These are phyloP conservation scores for Fusarium nurragi DNA, from an alignment of 2,329 filamentous ascomycete species.

Conservation along the genomic window DNA sequence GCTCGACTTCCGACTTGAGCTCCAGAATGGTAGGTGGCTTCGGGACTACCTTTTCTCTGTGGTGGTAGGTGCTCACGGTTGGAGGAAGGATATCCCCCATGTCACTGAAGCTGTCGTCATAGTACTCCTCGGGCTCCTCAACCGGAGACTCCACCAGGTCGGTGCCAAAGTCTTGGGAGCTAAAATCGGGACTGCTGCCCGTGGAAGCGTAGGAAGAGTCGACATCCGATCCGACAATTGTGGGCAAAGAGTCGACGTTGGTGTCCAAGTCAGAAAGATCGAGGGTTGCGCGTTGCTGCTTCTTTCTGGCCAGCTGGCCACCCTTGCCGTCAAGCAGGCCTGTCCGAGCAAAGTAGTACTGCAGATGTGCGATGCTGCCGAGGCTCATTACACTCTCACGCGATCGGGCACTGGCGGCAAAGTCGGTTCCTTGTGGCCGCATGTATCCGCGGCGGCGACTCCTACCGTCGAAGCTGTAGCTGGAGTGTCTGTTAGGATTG, in stretches of 20 bases:
- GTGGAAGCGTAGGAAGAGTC: slow-evolving; percentile 70
- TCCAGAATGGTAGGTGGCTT: slow-evolving; percentile 85
- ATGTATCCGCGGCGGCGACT: slow-evolving; percentile 81
- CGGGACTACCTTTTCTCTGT: slow-evolving; percentile 81
- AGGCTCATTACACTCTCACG: slow-evolving; percentile 96
- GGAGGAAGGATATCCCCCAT: slow-evolving; percentile 89
- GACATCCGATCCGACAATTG: slow-evolving; percentile 57
- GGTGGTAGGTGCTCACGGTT: slow-evolving; percentile 94
- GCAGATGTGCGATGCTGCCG: slow-evolving; percentile 94
- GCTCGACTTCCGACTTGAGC: slow-evolving; percentile 73
- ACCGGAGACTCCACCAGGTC: slow-evolving; percentile 60
- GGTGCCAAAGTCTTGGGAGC: slow-evolving; percentile 51
- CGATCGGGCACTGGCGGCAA: slow-evolving; percentile 88
- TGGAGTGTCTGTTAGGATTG: slow-evolving; percentile 56
- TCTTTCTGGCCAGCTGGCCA: slow-evolving; percentile 81
- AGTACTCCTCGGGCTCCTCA: slow-evolving; percentile 59
- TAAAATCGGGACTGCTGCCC: slow-evolving; percentile 66
- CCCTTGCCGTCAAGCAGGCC: slow-evolving; percentile 94
- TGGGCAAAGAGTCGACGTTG: slow-evolving; percentile 47
- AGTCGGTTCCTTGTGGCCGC: slow-evolving; percentile 85
- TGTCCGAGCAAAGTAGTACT: slow-evolving; percentile 97
- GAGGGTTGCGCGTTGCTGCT: slow-evolving; percentile 66
- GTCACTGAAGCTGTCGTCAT: slow-evolving; percentile 68
- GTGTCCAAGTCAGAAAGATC: slow-evolving; percentile 64
- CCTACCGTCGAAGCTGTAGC: slow-evolving; percentile 54